Conservation (phyloP, 2,329 filamentous ascomycete species). For the Diaporthe ilicicola region DNA sequence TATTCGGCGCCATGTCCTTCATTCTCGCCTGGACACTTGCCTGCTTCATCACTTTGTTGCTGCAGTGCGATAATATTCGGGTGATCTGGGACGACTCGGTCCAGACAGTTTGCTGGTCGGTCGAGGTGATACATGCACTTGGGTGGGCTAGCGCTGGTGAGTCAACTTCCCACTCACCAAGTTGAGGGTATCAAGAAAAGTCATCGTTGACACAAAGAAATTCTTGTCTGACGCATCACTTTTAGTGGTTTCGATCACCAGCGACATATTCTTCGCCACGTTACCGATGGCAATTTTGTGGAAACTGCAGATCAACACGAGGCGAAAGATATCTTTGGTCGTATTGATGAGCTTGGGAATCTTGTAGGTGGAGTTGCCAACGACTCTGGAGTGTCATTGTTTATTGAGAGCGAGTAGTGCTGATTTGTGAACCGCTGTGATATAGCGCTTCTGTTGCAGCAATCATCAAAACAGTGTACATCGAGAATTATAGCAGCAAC, state of each 20-base stretch:
- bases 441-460: not conserved
- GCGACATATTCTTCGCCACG: not conserved
- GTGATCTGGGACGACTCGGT: not conserved
- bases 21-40: not conserved
- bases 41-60: not conserved
- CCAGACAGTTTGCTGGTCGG: not conserved
- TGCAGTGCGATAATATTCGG: not conserved
- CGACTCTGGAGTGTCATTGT: not conserved
- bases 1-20: not conserved
- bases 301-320: not conserved
- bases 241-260: not conserved
- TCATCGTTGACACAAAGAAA: not conserved
- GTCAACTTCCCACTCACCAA: no score
- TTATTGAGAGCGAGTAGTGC: not conserved
- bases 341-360: not conserved
- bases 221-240: not conserved
- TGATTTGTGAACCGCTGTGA: not conserved
- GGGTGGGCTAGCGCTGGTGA: conserved; percentile 1
- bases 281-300: not conserved
- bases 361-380: not conserved
- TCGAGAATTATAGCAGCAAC: not conserved
- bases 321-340: not conserved
- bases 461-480: not conserved
- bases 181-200: not conserved
- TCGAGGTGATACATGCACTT: not conserved